phyloP scores from a whole-genome alignment of 768 basidiomycete genomes.

The Suillus lakei region DNA sequence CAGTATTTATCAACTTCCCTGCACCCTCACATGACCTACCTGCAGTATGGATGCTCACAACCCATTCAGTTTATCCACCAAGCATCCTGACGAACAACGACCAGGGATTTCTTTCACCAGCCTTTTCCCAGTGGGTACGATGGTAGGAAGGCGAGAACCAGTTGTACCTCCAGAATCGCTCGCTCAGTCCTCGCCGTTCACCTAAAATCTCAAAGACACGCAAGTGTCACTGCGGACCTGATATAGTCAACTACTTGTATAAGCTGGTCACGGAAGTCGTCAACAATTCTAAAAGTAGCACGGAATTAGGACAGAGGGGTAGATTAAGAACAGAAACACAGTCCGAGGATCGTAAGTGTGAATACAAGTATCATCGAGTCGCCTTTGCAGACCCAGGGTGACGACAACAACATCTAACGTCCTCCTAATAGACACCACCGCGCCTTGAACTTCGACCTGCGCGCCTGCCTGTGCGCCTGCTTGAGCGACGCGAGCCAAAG shows the following conservation, averaged over 20 bases:
- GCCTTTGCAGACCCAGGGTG: background rate
- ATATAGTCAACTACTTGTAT: background rate
- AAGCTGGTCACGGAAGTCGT: background rate
- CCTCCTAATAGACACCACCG: background rate
- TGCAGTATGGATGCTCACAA: background rate
- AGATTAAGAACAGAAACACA: background rate
- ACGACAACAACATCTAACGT: background rate
- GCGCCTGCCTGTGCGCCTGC: background rate
- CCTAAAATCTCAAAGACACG: background rate
- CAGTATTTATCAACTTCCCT: background rate
- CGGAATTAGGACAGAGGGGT: background rate
- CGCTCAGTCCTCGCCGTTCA: background rate
- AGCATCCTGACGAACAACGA: background rate
- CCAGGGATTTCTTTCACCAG: background rate
- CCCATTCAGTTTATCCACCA: background rate
- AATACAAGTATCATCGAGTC: background rate
- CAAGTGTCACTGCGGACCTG: background rate
- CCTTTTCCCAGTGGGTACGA: background rate
- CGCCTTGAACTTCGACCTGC: background rate
- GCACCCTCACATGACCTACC: background rate
- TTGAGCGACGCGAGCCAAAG: background rate
- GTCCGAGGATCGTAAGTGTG: background rate
- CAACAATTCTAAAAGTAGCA: background rate
- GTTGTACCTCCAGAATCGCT: background rate
- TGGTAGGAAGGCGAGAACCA: background rate